Base-by-base conservation (phyloP, 2,329 filamentous ascomycete species). In the Colletotrichum sp. region DNA sequence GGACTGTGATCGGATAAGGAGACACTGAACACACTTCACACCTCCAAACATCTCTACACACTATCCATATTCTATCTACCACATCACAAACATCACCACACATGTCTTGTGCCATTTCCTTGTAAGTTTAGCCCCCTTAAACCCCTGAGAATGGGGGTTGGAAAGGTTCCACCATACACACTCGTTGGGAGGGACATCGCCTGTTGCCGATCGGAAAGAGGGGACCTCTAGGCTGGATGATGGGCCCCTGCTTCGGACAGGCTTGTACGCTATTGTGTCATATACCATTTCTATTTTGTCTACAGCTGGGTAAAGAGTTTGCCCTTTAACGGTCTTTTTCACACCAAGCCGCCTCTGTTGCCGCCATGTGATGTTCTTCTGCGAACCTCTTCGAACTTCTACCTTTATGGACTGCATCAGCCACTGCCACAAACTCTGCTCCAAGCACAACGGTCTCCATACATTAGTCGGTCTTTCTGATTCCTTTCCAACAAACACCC, bases 1-100 rank as follows among this genome's bases (percentile, higher is more conserved):
- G 84, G 81, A 78, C 80, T 80, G 77, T 81, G 77, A 79, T 73
- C 70, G 73, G 73, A 64, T 75, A 32, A 73, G 58, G 62, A 63
- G 61, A 64, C 30, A 59, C 24, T 64, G 34, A 26, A 58, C 28
- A 73, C 55, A 58, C 56, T 63, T 38, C 69, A 62, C 62, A 63
- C 38, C n/a, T 73, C 56, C 43, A 28, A 9, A 14, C 32, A 56
- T 64, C 30, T 21, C 34, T 64, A 32, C 30, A 52, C 52, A n/a
- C 7, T 58, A 28, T 18, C 16, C 56, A 59, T 3, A n/a, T n/a
- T 59, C 56, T 30, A 59, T 16, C 30, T n/a, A 32, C 56, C 56
- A 59, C 26, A 59, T 13, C 56, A 74, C 34, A 59, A 61, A 66
- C 62, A 34, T 43, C 36, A 18, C 28, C 12, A 26, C 56, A 61